Conservation (phyloP, 331 rosid species). For the Quercus phellos region DNA sequence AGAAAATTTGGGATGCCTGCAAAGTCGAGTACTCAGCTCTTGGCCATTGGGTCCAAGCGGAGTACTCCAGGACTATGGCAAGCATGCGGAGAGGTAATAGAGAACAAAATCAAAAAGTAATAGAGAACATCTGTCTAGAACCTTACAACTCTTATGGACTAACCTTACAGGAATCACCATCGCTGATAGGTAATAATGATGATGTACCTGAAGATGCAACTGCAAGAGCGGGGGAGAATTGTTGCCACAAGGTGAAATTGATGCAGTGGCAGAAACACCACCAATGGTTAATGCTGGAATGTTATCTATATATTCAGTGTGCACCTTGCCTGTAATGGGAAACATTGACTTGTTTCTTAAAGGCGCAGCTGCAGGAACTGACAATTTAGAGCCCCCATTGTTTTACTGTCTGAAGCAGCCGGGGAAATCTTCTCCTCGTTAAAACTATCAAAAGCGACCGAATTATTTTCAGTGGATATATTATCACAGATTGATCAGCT, state of each 20-base stretch:
- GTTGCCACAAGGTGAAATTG: slow-evolving; percentile 26
- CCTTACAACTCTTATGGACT: too few relatives aligned
- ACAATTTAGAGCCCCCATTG: slow-evolving; percentile 56
- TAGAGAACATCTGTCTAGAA: too few relatives aligned
- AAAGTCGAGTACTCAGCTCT: too few relatives aligned
- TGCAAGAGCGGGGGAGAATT: too few relatives aligned
- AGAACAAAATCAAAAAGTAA: too few relatives aligned
- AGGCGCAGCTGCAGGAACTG: slow-evolving; percentile 51
- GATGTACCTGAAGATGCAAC: too few relatives aligned
- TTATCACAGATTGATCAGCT: slow-evolving; percentile 35
- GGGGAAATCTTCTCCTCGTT: slow-evolving; percentile 43
- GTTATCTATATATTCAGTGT: too few relatives aligned
- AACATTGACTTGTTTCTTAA: slow-evolving; percentile 29
- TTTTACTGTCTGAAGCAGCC: slow-evolving; percentile 41
- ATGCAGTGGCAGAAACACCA: slow-evolving; percentile 41
- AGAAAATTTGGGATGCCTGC: too few relatives aligned
- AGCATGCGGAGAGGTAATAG: too few relatives aligned
- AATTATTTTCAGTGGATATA: slow-evolving; percentile 54
- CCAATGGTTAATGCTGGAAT: slow-evolving; percentile 39
- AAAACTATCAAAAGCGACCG: slow-evolving; percentile 85
- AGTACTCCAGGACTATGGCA: too few relatives aligned
- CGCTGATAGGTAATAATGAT: slow-evolving; percentile 26
- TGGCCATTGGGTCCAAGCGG: too few relatives aligned
- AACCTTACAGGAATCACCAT: slow-evolving; percentile 16
- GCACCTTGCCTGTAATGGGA: slow-evolving; percentile 25